Conservation (phyloP, 2,329 filamentous ascomycete genomes). For the Pseudogymnoascus sp. region DNA sequence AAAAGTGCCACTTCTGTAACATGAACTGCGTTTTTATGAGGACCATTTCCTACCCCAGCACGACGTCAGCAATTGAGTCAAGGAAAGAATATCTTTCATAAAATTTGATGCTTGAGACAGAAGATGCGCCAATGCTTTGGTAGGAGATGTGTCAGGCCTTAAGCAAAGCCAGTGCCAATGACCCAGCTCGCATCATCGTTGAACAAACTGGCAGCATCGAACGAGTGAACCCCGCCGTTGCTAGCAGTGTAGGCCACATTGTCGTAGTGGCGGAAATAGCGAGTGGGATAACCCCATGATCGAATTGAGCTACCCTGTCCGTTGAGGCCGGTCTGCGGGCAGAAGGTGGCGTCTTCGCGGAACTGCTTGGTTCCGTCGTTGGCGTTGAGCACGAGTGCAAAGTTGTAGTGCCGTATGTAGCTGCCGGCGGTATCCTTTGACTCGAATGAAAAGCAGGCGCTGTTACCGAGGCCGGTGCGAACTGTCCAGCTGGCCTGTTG, state of each 20-base stretch:
- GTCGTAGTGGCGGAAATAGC: conserved; percentile 50
- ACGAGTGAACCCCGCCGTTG: conserved; percentile 49
- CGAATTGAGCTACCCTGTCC: conserved; percentile 47
- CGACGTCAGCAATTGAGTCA: not conserved
- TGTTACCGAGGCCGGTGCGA: conserved; percentile 48
- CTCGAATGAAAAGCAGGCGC: conserved; percentile 55
- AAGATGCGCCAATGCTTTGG: not conserved
- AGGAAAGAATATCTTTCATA: not conserved
- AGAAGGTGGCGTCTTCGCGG: conserved; percentile 58
- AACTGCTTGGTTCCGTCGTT: conserved; percentile 52
- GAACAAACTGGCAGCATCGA: conserved; percentile 44
- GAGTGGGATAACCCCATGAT: conserved; percentile 54
- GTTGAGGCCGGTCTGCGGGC: conserved; percentile 45
- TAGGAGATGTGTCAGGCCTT: conserved; percentile 7
- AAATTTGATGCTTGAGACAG: too few species aligned
- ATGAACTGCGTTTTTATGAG: not conserved
- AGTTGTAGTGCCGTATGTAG: conserved; percentile 52
- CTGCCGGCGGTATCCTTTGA: conserved; percentile 51
- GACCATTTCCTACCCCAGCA: not conserved
- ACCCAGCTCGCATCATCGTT: conserved; percentile 50
- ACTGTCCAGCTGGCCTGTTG: conserved; percentile 48
- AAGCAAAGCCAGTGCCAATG: conserved; percentile 40
- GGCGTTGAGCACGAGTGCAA: conserved; percentile 42
- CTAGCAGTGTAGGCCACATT: conserved; percentile 43
- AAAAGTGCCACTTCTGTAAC: not conserved